Conservation (phyloP, 306 rosid species). For the Dryas drummondii region DNA sequence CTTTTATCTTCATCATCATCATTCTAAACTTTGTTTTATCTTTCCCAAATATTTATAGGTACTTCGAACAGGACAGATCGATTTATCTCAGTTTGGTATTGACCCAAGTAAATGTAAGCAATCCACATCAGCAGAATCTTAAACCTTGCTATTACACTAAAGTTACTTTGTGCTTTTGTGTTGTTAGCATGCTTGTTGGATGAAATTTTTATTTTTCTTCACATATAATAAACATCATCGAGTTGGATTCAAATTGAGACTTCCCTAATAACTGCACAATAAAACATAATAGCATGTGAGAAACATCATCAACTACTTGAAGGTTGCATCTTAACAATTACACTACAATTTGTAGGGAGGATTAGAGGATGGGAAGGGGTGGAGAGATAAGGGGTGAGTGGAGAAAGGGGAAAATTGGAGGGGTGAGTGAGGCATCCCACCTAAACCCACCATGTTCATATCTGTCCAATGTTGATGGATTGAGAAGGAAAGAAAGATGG, state of each 20-base stretch:
- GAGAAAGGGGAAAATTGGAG: not conserved
- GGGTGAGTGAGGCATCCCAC: not conserved
- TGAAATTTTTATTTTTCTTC: not conserved
- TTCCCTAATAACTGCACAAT: not conserved
- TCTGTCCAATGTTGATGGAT: not conserved
- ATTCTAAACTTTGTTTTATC: not conserved
- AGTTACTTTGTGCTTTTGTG: not conserved
- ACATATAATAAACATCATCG: not conserved
- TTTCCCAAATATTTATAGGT: constrained; percentile 44
- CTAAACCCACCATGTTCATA: not conserved
- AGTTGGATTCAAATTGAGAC: not conserved
- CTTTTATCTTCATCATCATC: not conserved
- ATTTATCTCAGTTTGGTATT: constrained; percentile 89
- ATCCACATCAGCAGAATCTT: constrained; percentile 18
- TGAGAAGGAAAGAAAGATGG: not conserved
- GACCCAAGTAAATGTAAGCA: constrained; percentile 95
- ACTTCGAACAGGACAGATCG: constrained; percentile 91
- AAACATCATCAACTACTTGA: not conserved
- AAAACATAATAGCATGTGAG: not conserved
- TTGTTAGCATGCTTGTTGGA: not conserved
- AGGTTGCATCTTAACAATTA: not conserved
- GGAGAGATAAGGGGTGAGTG: not conserved
- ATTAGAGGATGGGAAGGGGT: not conserved
- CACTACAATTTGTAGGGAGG: not conserved
- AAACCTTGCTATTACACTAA: not conserved